Evolutionary conservation across 805 yeast genomes (phyloP), one percentile per base, ranked within the genome.

Genomic region (Ogataea wickerhamii): DNA sequence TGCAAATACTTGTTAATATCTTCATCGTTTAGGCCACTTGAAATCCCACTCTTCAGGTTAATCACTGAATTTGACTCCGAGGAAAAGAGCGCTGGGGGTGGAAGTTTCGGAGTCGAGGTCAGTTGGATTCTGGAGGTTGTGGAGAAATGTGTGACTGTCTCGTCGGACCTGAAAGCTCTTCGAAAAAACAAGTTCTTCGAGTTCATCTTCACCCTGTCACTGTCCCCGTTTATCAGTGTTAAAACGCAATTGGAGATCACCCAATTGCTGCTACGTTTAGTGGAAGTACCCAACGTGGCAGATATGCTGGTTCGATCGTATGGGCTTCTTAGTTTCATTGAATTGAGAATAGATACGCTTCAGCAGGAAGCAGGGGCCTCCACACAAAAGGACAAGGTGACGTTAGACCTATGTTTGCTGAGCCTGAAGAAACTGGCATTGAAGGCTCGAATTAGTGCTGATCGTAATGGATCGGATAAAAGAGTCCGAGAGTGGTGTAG

Each of bases 51-150:
- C 29, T 71, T 61, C 52, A 63, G 59, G 24, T 37, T 63, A 3
- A 66, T 76, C 11, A 29, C 16, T 18, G 22, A 7, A 7, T 29
- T 16, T 17, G 32, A 18, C 22, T 17, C 20, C 22, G 14, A 18
- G 17, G 20, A 17, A 10, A 8, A 16, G 18, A 8, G 13, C 6
- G 8, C 11, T 17, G 32, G 11, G 5, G 72, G 69, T 14, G 70
- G 71, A 18, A 78, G 70, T 18, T 66, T 70, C 24, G 75, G 73
- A 50, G 75, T 76, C 45, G 82, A 84, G 42, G 48, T 83, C 2
- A 55, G 70, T 1, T 88, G 96, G 96, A 62, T 85, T 5, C 52
- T 87, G 30, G 68, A 66, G 5, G 63, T 63, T 11, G 52, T 87
- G 25, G 59, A 61, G 4, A 43, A 53, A 11, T 80, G 84, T n/a